phyloP scores from a whole-genome alignment of 345 rosid genomes.

The Eutrema japonicum region DNA sequence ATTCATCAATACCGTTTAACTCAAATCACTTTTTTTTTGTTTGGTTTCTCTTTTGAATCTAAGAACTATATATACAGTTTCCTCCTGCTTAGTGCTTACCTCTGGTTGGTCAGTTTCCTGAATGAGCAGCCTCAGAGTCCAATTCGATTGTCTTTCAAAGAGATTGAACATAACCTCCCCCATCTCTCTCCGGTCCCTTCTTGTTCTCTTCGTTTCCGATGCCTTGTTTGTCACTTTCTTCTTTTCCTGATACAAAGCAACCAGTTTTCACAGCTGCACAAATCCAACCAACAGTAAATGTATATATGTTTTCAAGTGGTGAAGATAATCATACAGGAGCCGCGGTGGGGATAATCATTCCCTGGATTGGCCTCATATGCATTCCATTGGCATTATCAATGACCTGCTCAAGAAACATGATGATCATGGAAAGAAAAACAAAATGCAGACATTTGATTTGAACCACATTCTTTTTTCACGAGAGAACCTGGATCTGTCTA shows the following conservation, averaged over 20 bases:
- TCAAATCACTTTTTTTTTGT: neutral
- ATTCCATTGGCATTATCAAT: conserved; percentile 76
- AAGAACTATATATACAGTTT: neutral
- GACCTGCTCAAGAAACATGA: conserved; percentile 55
- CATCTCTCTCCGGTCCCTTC: conserved; percentile 93
- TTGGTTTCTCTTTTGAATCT: neutral
- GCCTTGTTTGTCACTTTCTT: conserved; percentile 62
- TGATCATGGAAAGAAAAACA: neutral
- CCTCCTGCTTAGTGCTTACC: conserved; percentile 55
- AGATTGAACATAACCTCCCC: conserved; percentile 87
- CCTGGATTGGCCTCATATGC: conserved; percentile 84
- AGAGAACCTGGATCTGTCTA: conserved; percentile 77
- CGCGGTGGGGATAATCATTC: conserved; percentile 55
- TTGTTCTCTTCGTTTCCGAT: conserved; percentile 74
- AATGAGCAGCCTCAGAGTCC: conserved; percentile 76
- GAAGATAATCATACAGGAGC: conserved; percentile 46
- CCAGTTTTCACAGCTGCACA: neutral
- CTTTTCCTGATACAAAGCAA: conserved; percentile 65
- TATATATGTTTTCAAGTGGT: conserved; percentile 10
- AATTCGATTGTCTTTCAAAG: conserved; percentile 86
- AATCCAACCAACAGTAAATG: neutral
- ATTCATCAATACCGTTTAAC: neutral
- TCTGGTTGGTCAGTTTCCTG: conserved; percentile 94
- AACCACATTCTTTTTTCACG: neutral
- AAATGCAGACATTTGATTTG: neutral